Conservation (phyloP, 2,329 filamentous ascomycete species). For the Ophiostoma australiae region DNA sequence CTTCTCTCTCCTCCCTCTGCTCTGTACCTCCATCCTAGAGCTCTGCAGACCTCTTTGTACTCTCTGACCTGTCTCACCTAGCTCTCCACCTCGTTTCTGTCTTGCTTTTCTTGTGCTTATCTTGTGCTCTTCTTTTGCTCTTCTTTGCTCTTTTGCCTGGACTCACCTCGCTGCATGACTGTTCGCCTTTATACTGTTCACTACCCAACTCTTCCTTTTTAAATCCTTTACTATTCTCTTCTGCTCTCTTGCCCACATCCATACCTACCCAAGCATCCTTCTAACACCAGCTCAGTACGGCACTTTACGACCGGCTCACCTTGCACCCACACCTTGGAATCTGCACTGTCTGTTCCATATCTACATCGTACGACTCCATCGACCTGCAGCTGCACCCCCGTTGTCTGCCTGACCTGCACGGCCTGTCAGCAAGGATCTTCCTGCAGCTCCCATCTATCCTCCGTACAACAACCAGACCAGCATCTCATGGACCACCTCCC, state of each 20-base stretch:
- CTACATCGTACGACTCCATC: background rate
- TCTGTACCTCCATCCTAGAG: background rate
- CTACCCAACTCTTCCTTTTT: background rate
- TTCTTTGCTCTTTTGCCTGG: background rate
- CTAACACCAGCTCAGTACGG: background rate
- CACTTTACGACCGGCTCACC: background rate
- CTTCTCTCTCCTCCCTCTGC: background rate
- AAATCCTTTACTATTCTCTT: background rate
- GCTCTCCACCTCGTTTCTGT: constrained; percentile 10
- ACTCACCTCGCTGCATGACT: background rate
- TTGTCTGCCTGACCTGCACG: background rate
- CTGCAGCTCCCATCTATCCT: background rate
- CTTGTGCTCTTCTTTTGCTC: background rate
- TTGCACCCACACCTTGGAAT: background rate
- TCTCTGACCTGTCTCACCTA: constrained; percentile 5
- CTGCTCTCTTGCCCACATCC: background rate
- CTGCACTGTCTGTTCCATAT: background rate
- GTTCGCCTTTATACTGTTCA: background rate
- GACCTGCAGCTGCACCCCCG: constrained; percentile 6
- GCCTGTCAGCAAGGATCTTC: background rate
- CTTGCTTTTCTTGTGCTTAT: background rate
- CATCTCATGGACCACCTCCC: constrained; percentile 14
- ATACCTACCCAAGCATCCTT: background rate
- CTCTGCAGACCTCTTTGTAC: background rate
- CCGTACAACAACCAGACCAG: background rate